Evolutionary conservation across 2,329 filamentous ascomycete genomes (phyloP), one percentile per base, ranked within the genome.

Genomic region (Penicillium corylophilum): DNA sequence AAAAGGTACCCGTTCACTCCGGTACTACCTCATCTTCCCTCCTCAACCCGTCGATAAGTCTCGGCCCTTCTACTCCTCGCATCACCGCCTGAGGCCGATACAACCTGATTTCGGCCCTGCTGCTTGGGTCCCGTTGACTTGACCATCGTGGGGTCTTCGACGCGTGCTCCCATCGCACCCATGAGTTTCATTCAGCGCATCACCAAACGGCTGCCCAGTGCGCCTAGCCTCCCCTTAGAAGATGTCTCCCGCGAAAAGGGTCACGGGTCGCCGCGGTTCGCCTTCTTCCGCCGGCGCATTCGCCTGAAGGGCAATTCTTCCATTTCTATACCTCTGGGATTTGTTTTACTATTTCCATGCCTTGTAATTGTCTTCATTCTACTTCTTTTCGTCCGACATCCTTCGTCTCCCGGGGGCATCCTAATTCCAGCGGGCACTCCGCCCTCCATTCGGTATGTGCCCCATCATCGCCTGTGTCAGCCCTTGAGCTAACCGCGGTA

Each of bases 301-400:
- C 86, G 92, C 63, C 78, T 99, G 77, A 88, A 86, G 75, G 90
- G 90, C 65, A 96, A 95, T 74, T 96, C 92, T 49, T 89, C 87
- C 67, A 85, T 96, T 71, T 96, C 93, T 46, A 87, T 97, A 69
- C 94, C 94, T 23, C 79, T 99, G 46, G 93, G 93, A 62, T 85
- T 96, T 68, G 90, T 97, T 63, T 82, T 99, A 61, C 78, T 97
- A 63, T 97, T 97, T 71, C 94, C 94, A 60, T 84, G 88, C 70
- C 87, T 96, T 70, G 89, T 96, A 66, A 83, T 97, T 75, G 82
- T 96, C 65, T 82, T 96, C 71, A 95, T 97, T 72, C 77, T 97
- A 59, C 79, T 96, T 65, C 82, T 99, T 55, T 91, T 97, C 71
- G 83, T 95, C 67, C 85, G 88, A 68, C 91, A 96, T 76, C 90